These are phyloP conservation scores for Raddia guianensis DNA, from an alignment of 176 grass and related monocot genomes.

Conservation along the genomic window DNA sequence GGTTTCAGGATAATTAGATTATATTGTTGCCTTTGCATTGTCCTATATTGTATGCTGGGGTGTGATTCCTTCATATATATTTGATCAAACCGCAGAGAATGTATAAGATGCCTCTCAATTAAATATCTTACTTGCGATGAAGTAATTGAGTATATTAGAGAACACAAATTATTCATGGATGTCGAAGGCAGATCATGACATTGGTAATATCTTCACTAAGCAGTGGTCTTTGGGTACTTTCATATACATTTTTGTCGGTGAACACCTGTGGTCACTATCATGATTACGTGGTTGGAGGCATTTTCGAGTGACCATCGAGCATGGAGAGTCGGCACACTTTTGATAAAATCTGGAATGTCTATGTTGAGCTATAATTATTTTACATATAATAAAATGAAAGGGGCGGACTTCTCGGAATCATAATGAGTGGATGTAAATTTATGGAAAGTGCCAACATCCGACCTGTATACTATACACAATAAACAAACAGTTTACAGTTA, in stretches of 20 bases:
- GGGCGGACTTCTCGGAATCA: too few species aligned
- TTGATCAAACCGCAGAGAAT: conserved; percentile 11
- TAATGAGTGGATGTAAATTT: too few species aligned
- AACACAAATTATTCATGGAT: conserved; percentile 42
- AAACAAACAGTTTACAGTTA: too few species aligned
- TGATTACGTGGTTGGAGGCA: not conserved
- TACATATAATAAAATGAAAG: too few species aligned
- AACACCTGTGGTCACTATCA: not conserved
- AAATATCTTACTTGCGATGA: too few species aligned
- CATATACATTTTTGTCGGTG: not conserved
- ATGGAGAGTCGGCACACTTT: not conserved
- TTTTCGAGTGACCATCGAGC: not conserved
- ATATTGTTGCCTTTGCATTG: not conserved
- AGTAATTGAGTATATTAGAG: too few species aligned
- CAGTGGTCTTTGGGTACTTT: not conserved
- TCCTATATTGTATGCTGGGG: not conserved
- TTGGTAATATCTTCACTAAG: not conserved
- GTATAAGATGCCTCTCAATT: too few species aligned
- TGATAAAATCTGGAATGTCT: not conserved
- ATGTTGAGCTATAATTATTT: not conserved
- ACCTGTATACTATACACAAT: too few species aligned
- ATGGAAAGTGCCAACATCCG: too few species aligned
- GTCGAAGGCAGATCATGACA: not conserved
- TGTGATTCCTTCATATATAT: not conserved
- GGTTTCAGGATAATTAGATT: not conserved